Evolutionary conservation across 2,329 filamentous ascomycete genomes (phyloP), one percentile per base, ranked within the genome.

Genomic region (Aureobasidium sp.): DNA sequence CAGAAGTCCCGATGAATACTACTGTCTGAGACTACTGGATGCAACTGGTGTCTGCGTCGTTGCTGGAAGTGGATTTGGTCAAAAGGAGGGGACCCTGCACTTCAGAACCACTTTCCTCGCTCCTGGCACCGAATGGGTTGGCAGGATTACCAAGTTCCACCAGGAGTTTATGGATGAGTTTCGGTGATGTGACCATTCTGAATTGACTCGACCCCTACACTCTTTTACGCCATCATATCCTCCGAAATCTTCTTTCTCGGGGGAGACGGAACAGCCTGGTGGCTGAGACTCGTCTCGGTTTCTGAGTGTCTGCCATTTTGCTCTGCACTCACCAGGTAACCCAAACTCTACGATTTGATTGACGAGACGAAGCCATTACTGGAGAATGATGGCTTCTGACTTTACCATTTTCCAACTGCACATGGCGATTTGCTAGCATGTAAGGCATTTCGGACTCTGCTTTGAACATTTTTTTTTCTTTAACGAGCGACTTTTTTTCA

Each of bases 61-160:
- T 2, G 86, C 93, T 1, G 93, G 93, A 39, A 85, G 83, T 54
- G 93, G 93, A 1, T 98, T 98, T 66, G 93, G 93, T 5, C 93
- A 98, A 76, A 90, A 86, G 72, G 86, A 93, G 64, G 86, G 85
- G 63, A 93, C 88, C 0, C 76, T 93, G 64, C 93, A 98, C 74
- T 95, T 98, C 79, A 79, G 93, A 58, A 98, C 93, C 3, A 98
- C 93, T 1, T 98, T 98, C 78, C 75, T 98, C 35, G 91, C 93
- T 0, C 93, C 93, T 0, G 93, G 93, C 12, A 97, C 91, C 1
- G 90, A 95, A 63, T 98, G 93, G 93, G 84, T 94, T 6, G 83
- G 84, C 45, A 79, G 85, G 60, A 89, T 97, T 62, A 81, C 85
- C 62, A 86, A 88, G 71, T 98, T 98, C 74, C 93, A 98, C 74